phyloP scores from a whole-genome alignment of 1,139 yeast species.

The Saccharomyces pastorianus region DNA sequence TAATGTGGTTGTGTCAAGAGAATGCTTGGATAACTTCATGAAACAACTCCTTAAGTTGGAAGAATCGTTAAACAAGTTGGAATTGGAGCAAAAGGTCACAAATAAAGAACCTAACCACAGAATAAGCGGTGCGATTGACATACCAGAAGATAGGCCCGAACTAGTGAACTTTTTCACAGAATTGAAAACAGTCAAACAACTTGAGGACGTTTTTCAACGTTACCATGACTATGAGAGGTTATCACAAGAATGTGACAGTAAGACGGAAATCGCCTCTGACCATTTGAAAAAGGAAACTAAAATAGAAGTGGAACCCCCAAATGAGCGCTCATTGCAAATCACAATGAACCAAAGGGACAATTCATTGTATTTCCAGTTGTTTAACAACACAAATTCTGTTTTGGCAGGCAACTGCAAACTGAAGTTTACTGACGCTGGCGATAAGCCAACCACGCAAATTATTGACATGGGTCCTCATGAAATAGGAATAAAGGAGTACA shows the following conservation, averaged over 20 bases:
- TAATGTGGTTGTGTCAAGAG: neutral
- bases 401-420: slow-evolving; percentile 13
- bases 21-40: neutral
- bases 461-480: slow-evolving; percentile 10
- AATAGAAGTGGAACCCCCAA: neutral
- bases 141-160: neutral
- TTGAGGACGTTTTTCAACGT: neutral
- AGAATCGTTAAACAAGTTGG: neutral
- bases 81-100: neutral
- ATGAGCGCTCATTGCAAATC: neutral
- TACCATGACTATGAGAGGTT: slow-evolving; percentile 6
- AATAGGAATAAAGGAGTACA: neutral
- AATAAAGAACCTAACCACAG: neutral
- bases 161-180: neutral
- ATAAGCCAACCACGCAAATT: neutral
- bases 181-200: neutral
- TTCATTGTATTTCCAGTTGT: slow-evolving; percentile 13
- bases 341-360: slow-evolving; percentile 7
- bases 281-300: neutral
- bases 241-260: neutral
- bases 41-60: neutral
- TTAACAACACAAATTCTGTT: slow-evolving; percentile 10
- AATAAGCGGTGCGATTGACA: neutral
- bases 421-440: slow-evolving; percentile 8
- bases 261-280: neutral